Base-by-base conservation (phyloP, 2,329 filamentous ascomycete species). In the Aspergillus amoenus region DNA sequence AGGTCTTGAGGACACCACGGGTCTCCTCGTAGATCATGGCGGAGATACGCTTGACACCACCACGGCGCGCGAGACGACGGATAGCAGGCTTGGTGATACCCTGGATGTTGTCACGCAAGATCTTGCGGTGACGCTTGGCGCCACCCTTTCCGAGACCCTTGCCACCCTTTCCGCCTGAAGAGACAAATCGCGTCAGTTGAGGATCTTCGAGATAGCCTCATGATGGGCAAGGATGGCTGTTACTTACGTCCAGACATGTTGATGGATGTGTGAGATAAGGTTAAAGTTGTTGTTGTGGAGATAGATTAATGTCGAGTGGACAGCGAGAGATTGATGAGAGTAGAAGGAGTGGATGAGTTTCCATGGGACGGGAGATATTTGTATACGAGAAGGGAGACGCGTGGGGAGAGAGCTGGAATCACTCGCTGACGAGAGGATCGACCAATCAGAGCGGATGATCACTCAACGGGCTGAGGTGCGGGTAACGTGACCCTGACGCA, bases 1-100 rank as follows among this genome's bases (percentile, higher is more conserved):
- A 91, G 77, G 88, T 88, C 85, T 91, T 91, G 71, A 91, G 83
- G 71, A 91, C 88, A 84, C 87, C 87, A 74, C 88, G 88, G 70
- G 88, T 91, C 82, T 91, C 87, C 77, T 90, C 88, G 82, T 91
- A 91, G 82, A 91, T 91, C 88, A 90, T 95, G 78, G 93, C 93
- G 73, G 92, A 96, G 75, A 97, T 97, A 96, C 93, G 93, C 91
- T 97, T 97, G 86, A 97, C 93, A 93, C 93, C 93, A 81, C 93
- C 93, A 94, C 93, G 92, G 82, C 93, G 93, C 67, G 93, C 93
- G 78, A 97, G 92, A 95, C 93, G 93, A 74, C 93, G 89, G 81
- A 97, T 97, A 73, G 93, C 93, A 72, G 93, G 93, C 90, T 97
- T 97, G 76, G 93, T 97, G 77, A 97, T 97, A 82, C 93, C 93